Evolutionary conservation across 2,329 filamentous ascomycete species (phyloP), one percentile per base, ranked within the genome.

Genomic region (Colletotrichum acutatum): DNA sequence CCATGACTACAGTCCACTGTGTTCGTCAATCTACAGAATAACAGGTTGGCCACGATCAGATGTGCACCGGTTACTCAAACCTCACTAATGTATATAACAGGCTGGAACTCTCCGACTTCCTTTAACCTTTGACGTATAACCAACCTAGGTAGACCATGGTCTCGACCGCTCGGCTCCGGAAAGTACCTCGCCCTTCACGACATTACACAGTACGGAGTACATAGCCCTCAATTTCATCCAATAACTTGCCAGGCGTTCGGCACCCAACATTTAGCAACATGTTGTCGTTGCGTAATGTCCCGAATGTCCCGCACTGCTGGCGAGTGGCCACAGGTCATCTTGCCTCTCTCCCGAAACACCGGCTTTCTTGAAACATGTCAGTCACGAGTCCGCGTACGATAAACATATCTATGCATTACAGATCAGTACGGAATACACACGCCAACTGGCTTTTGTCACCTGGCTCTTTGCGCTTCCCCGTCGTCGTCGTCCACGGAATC

Each of bases 331-430:
- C 24, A 58, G 34, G 42, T 53, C 52, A 49, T 65, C 28, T 37
- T 28, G 37, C 30, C 67, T 63, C 58, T 62, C 49, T 68, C 49
- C 66, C 58, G 58, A 68, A 63, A 68, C 66, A 68, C 62, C 34
- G 59, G 49, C 49, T 46, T 59, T 37, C 30, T 66, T 49, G 68
- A 54, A 66, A 70, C 68, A 52, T 30, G 22, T 28, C 57, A 24
- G 64, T 57, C 34, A 37, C 32, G 32, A 24, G 24, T 63, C 46
- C 42, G 16, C 60, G 28, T 53, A 30, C 52, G 14, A 24, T 22
- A 16, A 49, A 46, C 37, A 42, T 16, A 16, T 42, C 37, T 49
- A 5, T 19, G 6, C 37, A 30, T 24, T 11, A 34, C 60, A 24
- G 12, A 53, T 30, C 11, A n/a, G 16, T 1, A 30, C 12, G 11